phyloP scores from a whole-genome alignment of 2,329 filamentous ascomycete genomes.

The Alternaria sp. region DNA sequence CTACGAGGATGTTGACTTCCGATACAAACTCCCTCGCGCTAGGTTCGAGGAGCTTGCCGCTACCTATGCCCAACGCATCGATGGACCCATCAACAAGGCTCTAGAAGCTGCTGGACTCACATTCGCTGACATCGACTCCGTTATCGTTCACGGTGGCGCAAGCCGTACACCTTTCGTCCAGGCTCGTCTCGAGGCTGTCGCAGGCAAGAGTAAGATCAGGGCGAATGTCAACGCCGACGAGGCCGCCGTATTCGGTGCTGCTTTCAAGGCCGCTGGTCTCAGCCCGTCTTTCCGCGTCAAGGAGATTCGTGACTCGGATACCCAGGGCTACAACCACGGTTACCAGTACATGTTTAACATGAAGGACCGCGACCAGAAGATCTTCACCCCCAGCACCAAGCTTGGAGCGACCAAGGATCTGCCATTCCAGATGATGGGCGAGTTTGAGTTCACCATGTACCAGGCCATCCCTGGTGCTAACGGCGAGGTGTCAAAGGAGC shows the following conservation, averaged over 20 bases:
- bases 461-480: constrained; percentile 70
- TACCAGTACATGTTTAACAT: constrained; percentile 78
- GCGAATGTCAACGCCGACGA: constrained; percentile 98
- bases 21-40: constrained; percentile 82
- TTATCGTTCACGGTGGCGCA: constrained; percentile 92
- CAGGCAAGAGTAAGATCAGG: constrained; percentile 81
- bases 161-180: constrained; percentile 95
- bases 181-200: constrained; percentile 80
- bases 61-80: constrained; percentile 73
- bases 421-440: constrained; percentile 80
- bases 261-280: constrained; percentile 89
- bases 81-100: constrained; percentile 74
- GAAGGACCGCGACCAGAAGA: constrained; percentile 77
- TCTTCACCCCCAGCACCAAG: constrained; percentile 81
- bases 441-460: constrained; percentile 82
- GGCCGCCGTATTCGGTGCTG: constrained; percentile 93
- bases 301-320: constrained; percentile 88
- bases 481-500: constrained; percentile 61
- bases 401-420: constrained; percentile 84
- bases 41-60: constrained; percentile 83
- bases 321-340: constrained; percentile 74
- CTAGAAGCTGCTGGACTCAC: constrained; percentile 77
- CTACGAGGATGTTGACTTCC: constrained; percentile 92
- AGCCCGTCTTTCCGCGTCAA: constrained; percentile 98
- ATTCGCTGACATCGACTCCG: constrained; percentile 80